These are phyloP conservation scores for Solanum hybrid DNA, from an alignment of 305 asterid genomes.

Conservation along the genomic window DNA sequence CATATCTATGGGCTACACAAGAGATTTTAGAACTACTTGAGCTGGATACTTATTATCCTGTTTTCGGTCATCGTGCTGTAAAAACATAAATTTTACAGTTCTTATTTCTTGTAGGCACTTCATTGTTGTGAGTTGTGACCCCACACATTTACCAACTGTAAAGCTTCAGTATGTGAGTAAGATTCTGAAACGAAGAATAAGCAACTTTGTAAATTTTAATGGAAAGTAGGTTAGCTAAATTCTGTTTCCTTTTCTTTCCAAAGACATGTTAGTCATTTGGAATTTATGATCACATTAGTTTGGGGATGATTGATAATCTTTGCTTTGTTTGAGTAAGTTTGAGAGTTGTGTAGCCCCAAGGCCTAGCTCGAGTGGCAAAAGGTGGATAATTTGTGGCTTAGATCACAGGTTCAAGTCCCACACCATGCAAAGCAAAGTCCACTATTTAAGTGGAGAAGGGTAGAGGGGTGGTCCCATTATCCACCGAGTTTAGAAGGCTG, in stretches of 20 bases:
- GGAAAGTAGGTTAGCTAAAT: neutral
- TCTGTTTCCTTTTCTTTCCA: neutral
- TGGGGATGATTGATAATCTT: neutral
- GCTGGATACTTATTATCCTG: conserved; percentile 64
- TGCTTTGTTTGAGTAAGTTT: neutral
- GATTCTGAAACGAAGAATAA: neutral
- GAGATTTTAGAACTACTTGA: conserved; percentile 70
- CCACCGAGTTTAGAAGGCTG: neutral
- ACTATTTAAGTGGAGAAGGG: neutral
- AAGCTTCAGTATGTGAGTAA: neutral
- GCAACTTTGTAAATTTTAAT: neutral
- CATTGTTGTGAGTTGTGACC: neutral
- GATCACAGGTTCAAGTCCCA: fast-evolving
- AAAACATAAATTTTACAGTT: neutral
- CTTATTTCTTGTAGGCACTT: neutral
- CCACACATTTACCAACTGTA: neutral
- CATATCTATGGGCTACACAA: conserved; percentile 65
- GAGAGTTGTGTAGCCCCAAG: neutral
- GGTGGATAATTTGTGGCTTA: neutral
- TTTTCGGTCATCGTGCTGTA: conserved; percentile 23
- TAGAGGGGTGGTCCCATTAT: neutral
- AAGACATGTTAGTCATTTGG: neutral
- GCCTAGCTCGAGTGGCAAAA: neutral
- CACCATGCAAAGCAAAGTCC: neutral
- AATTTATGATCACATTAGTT: too few species aligned